A percentile compares a stretch with the other conserved stretches of the same genome.
These are phyloP conservation scores for Colletotrichum sp. DNA, from an alignment of 2,329 filamentous ascomycete species.

Conservation along the genomic window DNA sequence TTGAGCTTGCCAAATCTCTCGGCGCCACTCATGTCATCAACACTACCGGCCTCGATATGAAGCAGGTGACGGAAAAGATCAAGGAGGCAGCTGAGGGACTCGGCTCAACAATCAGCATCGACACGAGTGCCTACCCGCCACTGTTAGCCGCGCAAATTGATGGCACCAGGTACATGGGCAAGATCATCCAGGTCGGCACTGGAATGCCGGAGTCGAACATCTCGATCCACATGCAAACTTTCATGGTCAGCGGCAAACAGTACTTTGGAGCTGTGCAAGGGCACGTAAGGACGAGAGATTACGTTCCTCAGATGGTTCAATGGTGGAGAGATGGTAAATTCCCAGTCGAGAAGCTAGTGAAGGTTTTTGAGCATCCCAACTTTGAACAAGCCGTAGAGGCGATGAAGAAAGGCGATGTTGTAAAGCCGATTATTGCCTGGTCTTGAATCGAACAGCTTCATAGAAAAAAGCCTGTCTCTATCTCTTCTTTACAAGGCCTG, in stretches of 20 bases:
- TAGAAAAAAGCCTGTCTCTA: not conserved
- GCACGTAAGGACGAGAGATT: constrained; percentile 44
- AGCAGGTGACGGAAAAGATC: constrained; percentile 31
- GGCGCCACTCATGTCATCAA: constrained; percentile 38
- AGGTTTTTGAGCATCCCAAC: constrained; percentile 35
- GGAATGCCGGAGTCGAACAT: constrained; percentile 47
- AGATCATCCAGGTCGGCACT: constrained; percentile 55
- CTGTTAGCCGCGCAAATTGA: constrained; percentile 43
- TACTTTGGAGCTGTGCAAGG: constrained; percentile 45
- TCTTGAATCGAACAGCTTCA: not conserved
- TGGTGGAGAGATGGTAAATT: constrained; percentile 36
- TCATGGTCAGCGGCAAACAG: constrained; percentile 52
- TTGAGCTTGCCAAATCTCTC: constrained; percentile 30
- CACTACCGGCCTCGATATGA: constrained; percentile 21
- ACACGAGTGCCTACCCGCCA: constrained; percentile 52
- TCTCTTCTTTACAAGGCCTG: not conserved
- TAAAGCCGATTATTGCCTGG: constrained; percentile 19
- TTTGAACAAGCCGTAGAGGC: constrained; percentile 36
- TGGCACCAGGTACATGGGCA: constrained; percentile 48
- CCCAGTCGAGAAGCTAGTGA: constrained; percentile 36
- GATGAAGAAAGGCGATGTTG: constrained; percentile 24
- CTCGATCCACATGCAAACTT: constrained; percentile 44
- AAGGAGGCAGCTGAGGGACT: constrained; percentile 46
- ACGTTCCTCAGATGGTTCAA: constrained; percentile 33
- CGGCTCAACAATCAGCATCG: constrained; percentile 51